A percentile compares a stretch with the other conserved stretches of the same genome.
These are phyloP conservation scores for Allium sativum DNA, from an alignment of 106 monocot genomes.

Conservation along the genomic window DNA sequence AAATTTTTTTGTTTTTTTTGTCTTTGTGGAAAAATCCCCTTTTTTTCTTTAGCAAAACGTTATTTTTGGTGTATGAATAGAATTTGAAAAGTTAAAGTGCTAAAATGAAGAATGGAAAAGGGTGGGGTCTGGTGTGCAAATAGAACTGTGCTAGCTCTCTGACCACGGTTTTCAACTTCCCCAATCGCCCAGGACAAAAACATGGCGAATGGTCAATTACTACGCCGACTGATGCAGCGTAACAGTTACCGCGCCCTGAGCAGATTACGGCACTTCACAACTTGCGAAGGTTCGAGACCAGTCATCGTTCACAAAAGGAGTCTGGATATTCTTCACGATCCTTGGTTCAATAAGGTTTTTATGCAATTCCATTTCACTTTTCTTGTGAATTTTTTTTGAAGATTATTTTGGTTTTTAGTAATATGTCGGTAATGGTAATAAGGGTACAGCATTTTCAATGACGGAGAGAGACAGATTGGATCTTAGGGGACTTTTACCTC, in stretches of 20 bases:
- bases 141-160: too few relatives aligned
- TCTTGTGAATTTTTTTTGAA: not conserved
- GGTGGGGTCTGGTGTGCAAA: too few relatives aligned
- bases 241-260: not conserved
- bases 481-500: conserved; percentile 91
- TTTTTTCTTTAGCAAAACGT: too few relatives aligned
- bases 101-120: too few relatives aligned
- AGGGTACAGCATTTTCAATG: conserved; percentile 91
- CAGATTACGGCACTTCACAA: conserved; percentile 30
- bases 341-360: conserved; percentile 94
- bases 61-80: too few relatives aligned
- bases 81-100: too few relatives aligned
- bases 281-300: conserved; percentile 67
- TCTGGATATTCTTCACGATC: conserved; percentile 91
- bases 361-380: conserved; percentile 1
- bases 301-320: conserved; percentile 76
- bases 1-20: too few relatives aligned
- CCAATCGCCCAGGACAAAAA: too few relatives aligned
- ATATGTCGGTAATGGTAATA: not conserved
- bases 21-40: too few relatives aligned
- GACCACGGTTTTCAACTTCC: too few relatives aligned
- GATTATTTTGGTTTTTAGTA: not conserved
- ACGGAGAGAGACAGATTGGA: conserved; percentile 92
- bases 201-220: too few relatives aligned
- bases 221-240: too few relatives aligned